phyloP scores from a whole-genome alignment of 805 yeast species.

The Sugiyamaella mastotermitis region DNA sequence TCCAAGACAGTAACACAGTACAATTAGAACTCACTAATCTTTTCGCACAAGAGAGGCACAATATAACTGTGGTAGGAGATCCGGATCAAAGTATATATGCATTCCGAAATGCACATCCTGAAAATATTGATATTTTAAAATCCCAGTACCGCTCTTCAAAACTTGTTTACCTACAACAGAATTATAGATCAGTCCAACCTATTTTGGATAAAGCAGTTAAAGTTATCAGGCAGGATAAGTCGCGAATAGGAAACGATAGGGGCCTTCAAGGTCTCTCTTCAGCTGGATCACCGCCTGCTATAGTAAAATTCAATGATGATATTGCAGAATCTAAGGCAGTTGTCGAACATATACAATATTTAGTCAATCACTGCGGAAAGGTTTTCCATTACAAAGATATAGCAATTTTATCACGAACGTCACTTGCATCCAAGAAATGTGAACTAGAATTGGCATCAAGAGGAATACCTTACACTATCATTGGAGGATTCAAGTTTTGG shows the following conservation, averaged over 20 bases:
- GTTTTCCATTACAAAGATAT: slow-evolving; percentile 52
- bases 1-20: slow-evolving; percentile 81
- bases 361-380: slow-evolving; percentile 39
- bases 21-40: slow-evolving; percentile 65
- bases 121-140: slow-evolving; percentile 56
- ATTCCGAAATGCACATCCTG: slow-evolving; percentile 71
- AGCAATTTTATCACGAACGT: slow-evolving; percentile 65
- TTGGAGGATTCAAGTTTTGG: slow-evolving; percentile 78
- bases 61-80: slow-evolving; percentile 86
- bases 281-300: slow-evolving; percentile 28
- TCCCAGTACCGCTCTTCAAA: slow-evolving; percentile 30
- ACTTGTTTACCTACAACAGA: slow-evolving; percentile 49
- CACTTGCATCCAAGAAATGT: slow-evolving; percentile 52
- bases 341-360: slow-evolving; percentile 46
- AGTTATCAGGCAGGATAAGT: slow-evolving; percentile 54
- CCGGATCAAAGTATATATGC: slow-evolving; percentile 94
- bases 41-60: slow-evolving; percentile 33
- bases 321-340: slow-evolving; percentile 55
- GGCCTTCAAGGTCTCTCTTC: background rate
- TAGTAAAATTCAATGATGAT: slow-evolving; percentile 31
- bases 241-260: slow-evolving; percentile 18
- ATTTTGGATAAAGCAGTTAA: slow-evolving; percentile 60
- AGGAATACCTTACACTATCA: slow-evolving; percentile 58
- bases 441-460: slow-evolving; percentile 55
- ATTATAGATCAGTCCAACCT: slow-evolving; percentile 72